phyloP scores from a whole-genome alignment of 768 basidiomycete genomes.

The Agaricus blazei region DNA sequence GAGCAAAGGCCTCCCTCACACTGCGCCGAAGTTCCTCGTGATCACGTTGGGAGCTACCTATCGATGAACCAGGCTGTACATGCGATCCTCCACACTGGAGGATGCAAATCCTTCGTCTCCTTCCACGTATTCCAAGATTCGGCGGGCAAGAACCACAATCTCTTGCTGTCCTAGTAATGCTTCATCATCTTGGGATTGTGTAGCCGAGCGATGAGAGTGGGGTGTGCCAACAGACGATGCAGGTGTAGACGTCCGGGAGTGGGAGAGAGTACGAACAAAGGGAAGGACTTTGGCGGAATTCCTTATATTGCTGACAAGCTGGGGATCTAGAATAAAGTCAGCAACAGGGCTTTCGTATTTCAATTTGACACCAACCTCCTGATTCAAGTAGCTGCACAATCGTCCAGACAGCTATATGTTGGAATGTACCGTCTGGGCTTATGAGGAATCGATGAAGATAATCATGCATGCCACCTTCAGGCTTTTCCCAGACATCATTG shows the following conservation, averaged over 20 bases:
- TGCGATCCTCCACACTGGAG: slow-evolving; percentile 62
- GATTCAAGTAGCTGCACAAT: slow-evolving; percentile 97
- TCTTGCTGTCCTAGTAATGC: slow-evolving; percentile 87
- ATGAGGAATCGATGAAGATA: slow-evolving; percentile 93
- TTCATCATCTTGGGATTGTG: slow-evolving; percentile 57
- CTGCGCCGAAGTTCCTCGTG: slow-evolving; percentile 80
- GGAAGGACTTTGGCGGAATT: slow-evolving; percentile 75
- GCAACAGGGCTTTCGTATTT: background rate
- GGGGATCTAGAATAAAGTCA: slow-evolving; percentile 54
- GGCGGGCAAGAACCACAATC: slow-evolving; percentile 78
- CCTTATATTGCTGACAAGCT: slow-evolving; percentile 87
- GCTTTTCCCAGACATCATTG: slow-evolving; percentile 97
- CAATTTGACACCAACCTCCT: slow-evolving; percentile 49
- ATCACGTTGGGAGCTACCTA: slow-evolving; percentile 60
- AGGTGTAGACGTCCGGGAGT: slow-evolving; percentile 63
- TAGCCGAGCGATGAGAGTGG: slow-evolving; percentile 62
- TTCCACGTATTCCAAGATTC: slow-evolving; percentile 86
- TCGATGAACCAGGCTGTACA: slow-evolving; percentile 63
- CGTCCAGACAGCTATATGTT: slow-evolving; percentile 99
- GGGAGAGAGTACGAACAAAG: slow-evolving; percentile 80
- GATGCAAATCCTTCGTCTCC: slow-evolving; percentile 60
- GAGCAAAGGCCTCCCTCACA: slow-evolving; percentile 76
- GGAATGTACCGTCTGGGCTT: slow-evolving; percentile 94
- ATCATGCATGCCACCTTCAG: slow-evolving; percentile 93
- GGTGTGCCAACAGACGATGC: slow-evolving; percentile 74